Evolutionary conservation across 345 rosid genomes (phyloP).

Genomic region (Psidium guajava): DNA sequence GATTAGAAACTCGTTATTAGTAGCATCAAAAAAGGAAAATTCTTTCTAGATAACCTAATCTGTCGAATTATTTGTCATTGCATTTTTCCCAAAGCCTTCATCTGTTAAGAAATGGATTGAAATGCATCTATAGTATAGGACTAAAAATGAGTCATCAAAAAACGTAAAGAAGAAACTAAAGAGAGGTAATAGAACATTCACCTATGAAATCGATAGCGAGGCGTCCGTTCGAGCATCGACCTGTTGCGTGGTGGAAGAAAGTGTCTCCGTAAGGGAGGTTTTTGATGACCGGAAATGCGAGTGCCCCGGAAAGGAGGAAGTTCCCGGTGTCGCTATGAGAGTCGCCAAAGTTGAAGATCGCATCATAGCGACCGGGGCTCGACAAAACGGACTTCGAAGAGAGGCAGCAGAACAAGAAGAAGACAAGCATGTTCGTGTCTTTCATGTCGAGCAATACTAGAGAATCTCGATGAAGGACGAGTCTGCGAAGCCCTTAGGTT

Average conservation of each 20-base stretch:
- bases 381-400: neutral
- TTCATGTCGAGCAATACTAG: neutral
- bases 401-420: neutral
- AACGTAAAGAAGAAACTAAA: neutral
- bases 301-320: neutral
- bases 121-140: constrained; percentile 20
- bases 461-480: neutral
- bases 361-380: neutral
- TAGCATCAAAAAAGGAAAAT: neutral
- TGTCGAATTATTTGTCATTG: neutral
- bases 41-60: neutral
- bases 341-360: neutral
- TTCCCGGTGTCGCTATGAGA: neutral
- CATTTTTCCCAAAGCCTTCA: neutral
- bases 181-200: neutral
- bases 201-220: constrained; percentile 8
- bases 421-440: neutral
- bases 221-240: constrained; percentile 1
- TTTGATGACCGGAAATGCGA: neutral
- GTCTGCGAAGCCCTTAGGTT: neutral
- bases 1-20: constrained; percentile 39
- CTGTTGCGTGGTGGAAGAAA: constrained; percentile 39
- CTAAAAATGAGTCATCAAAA: neutral
- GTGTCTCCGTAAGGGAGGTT: constrained; percentile 44
- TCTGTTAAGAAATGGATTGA: constrained; percentile 23